Evolutionary conservation across 176 grass and related monocot species (phyloP).

Genomic region (Musa itinerans): DNA sequence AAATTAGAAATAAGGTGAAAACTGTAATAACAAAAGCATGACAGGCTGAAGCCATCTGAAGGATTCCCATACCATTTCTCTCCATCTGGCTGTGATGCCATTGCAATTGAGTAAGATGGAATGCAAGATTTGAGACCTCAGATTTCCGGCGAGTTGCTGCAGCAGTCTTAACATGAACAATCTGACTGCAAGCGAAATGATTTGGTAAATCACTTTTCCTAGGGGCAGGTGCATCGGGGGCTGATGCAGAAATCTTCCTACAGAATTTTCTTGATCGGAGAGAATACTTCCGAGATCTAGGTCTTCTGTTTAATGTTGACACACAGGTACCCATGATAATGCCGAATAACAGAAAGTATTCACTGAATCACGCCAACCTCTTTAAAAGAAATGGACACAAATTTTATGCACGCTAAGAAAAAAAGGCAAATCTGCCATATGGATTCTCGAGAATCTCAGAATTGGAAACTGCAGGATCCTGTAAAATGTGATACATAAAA

Average conservation of each 20-base stretch:
- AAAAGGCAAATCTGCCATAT: background rate
- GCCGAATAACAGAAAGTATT: background rate
- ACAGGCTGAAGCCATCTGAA: background rate
- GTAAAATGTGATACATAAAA: background rate
- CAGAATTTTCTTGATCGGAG: slow-evolving; percentile 42
- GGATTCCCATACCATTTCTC: slow-evolving; percentile 43
- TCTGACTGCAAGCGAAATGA: slow-evolving; percentile 29
- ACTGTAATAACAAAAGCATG: too few relatives aligned
- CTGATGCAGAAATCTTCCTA: slow-evolving; percentile 53
- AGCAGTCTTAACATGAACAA: slow-evolving; percentile 34
- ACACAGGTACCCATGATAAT: slow-evolving; percentile 53
- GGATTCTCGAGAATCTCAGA: too few relatives aligned
- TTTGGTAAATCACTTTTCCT: slow-evolving; percentile 31
- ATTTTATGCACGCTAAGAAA: background rate
- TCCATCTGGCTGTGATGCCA: slow-evolving; percentile 86
- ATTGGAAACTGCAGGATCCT: background rate
- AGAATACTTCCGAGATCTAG: slow-evolving; percentile 31
- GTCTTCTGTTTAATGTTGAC: slow-evolving; percentile 41
- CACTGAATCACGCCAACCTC: background rate
- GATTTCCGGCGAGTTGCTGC: slow-evolving; percentile 28
- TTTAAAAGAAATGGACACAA: background rate
- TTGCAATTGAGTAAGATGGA: slow-evolving; percentile 81
- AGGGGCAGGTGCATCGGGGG: slow-evolving; percentile 38
- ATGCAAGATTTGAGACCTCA: slow-evolving; percentile 56
- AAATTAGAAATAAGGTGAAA: slow-evolving; percentile 1